phyloP scores from a whole-genome alignment of 345 rosid species.

The Alliaria petiolata region DNA sequence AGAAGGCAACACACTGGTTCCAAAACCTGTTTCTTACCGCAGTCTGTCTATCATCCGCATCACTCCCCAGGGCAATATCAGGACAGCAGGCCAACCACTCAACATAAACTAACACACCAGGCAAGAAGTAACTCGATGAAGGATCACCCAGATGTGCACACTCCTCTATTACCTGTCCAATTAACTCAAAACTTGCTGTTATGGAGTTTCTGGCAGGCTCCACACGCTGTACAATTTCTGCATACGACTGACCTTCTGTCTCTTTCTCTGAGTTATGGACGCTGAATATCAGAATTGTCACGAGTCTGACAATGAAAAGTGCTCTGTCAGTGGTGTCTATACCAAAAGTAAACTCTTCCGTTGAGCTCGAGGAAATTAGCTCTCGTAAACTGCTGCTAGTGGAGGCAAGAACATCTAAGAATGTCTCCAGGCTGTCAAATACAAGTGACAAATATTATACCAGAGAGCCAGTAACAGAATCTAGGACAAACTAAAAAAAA shows the following conservation, averaged over 20 bases:
- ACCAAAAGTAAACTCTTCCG: slow-evolving; percentile 66
- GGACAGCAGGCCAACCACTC: slow-evolving; percentile 97
- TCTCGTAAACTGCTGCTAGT: slow-evolving; percentile 60
- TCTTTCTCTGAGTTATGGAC: slow-evolving; percentile 70
- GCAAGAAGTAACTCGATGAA: slow-evolving; percentile 70
- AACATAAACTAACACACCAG: slow-evolving; percentile 76
- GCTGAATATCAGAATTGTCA: slow-evolving; percentile 68
- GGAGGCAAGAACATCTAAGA: slow-evolving; percentile 62
- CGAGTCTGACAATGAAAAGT: slow-evolving; percentile 63
- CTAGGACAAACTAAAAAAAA: background rate
- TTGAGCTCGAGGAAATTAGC: slow-evolving; percentile 63
- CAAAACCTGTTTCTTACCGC: slow-evolving; percentile 62
- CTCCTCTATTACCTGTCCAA: slow-evolving; percentile 58
- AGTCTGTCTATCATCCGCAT: slow-evolving; percentile 65
- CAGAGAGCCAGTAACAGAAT: slow-evolving; percentile 2
- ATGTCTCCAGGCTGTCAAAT: slow-evolving; percentile 79
- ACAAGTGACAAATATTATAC: slow-evolving; percentile 3
- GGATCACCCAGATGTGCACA: slow-evolving; percentile 64
- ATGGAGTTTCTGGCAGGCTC: slow-evolving; percentile 78
- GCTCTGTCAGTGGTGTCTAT: slow-evolving; percentile 61
- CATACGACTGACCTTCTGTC: slow-evolving; percentile 79
- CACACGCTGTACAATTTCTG: slow-evolving; percentile 89
- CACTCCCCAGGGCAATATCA: slow-evolving; percentile 61
- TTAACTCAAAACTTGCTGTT: slow-evolving; percentile 72
- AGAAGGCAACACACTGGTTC: slow-evolving; percentile 58